phyloP scores from a whole-genome alignment of 2,329 filamentous ascomycete species.

The Claviceps sp. region DNA sequence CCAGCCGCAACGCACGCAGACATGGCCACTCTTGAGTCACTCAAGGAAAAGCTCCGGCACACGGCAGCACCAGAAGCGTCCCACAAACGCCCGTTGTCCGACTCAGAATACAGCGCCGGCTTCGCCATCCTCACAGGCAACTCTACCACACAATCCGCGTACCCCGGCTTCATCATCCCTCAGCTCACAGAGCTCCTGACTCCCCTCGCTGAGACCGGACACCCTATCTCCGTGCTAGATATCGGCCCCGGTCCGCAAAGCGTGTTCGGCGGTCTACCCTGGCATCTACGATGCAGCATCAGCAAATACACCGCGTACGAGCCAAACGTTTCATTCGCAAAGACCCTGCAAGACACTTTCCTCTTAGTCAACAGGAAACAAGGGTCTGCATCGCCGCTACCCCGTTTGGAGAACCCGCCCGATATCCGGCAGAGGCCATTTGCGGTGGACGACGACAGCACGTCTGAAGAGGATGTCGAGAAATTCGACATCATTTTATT shows the following conservation, averaged over 20 bases:
- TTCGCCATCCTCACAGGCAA: conserved; percentile 29
- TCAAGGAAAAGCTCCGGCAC: not conserved
- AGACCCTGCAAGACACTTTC: not conserved
- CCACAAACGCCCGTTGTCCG: conserved; percentile 24
- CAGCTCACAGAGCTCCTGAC: not conserved
- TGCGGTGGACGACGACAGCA: not conserved
- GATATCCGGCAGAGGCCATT: not conserved
- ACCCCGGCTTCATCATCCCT: not conserved
- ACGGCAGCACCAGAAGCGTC: conserved; percentile 7
- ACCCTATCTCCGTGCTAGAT: conserved; percentile 39
- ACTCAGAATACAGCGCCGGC: conserved; percentile 34
- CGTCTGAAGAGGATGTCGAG: conserved; percentile 10
- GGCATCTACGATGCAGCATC: conserved; percentile 21
- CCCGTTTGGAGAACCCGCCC: not conserved
- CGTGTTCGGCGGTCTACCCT: conserved; percentile 36
- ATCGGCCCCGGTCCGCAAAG: conserved; percentile 45
- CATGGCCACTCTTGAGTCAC: not conserved
- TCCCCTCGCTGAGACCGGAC: conserved; percentile 27
- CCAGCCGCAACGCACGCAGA: not conserved
- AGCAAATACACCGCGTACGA: not conserved
- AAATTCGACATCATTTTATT: conserved; percentile 45
- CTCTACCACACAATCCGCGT: conserved; percentile 15
- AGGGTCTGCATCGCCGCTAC: not conserved
- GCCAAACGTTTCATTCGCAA: not conserved
- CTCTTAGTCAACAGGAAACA: not conserved